A percentile compares a stretch with the other conserved stretches of the same genome.
phyloP scores from a whole-genome alignment of 495 filamentous ascomycete genomes.

The Friedmanniomyces simplex region DNA sequence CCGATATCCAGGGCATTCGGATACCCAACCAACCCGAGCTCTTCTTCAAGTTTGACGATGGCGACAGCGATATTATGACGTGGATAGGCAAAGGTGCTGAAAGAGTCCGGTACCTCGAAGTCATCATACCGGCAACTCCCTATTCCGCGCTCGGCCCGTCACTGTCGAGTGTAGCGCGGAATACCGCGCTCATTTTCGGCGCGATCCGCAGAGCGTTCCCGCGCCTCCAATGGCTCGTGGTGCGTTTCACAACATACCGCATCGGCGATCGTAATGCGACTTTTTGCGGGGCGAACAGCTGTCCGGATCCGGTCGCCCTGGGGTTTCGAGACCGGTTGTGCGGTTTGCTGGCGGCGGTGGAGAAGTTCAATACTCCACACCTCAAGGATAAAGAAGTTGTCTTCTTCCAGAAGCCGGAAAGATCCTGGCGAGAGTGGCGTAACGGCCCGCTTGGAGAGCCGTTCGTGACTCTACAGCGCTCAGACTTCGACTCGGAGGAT shows the following conservation, averaged over 20 bases:
- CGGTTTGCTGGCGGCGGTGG: not conserved
- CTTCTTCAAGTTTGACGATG: not conserved
- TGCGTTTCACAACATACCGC: conserved; percentile 1
- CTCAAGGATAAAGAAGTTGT: not conserved
- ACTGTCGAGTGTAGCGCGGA: not conserved
- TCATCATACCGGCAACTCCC: not conserved
- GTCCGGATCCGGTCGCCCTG: not conserved
- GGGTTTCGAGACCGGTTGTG: not conserved
- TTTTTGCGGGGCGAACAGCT: not conserved
- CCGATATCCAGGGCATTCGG: not conserved
- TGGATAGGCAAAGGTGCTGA: not conserved
- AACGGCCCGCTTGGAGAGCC: not conserved
- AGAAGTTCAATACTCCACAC: not conserved
- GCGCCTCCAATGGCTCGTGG: not conserved
- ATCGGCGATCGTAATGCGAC: not conserved
- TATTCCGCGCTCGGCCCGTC: not conserved
- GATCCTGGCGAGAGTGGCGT: not conserved
- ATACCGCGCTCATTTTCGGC: not conserved
- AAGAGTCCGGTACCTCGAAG: not conserved
- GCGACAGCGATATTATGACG: no score
- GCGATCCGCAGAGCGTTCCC: not conserved
- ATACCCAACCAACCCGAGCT: not conserved
- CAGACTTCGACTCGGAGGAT: not conserved
- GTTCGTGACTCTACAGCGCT: not conserved
- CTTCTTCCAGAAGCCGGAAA: not conserved